Percentiles rank a stretch among this genome's conserved stretches.
Evolutionary conservation across 176 grass and related monocot species (phyloP).

Genomic region (Tillandsia leiboldiana): DNA sequence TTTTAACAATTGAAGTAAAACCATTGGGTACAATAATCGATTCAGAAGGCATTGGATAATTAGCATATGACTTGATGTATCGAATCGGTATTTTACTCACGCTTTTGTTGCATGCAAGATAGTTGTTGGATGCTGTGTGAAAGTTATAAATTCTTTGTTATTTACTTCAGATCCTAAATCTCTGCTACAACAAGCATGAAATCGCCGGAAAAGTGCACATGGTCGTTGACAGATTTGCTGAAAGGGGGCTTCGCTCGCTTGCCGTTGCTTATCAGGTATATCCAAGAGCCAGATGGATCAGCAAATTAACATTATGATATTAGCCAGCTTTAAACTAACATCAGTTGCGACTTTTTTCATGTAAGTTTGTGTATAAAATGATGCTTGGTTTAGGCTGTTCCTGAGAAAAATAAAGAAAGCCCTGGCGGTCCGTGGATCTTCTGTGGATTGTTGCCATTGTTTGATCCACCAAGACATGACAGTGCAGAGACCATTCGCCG

Average conservation of each 20-base stretch:
- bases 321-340: no score
- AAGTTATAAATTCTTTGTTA: background rate
- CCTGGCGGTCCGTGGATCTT: slow-evolving; percentile 67
- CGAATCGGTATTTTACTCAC: background rate
- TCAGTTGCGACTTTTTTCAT: background rate
- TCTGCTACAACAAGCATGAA: slow-evolving; percentile 47
- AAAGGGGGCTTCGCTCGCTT: slow-evolving; percentile 69
- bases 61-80: background rate
- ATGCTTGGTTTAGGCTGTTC: slow-evolving; percentile 42
- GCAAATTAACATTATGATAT: background rate
- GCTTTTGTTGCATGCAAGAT: background rate
- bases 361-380: slow-evolving; percentile 6
- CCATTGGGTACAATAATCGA: no score
- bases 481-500: slow-evolving; percentile 70
- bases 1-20: no score
- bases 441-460: slow-evolving; percentile 70
- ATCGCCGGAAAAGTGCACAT: slow-evolving; percentile 35
- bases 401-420: slow-evolving; percentile 51
- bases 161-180: slow-evolving; percentile 54
- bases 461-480: slow-evolving; percentile 83
- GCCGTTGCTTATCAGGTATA: slow-evolving; percentile 83
- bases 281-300: background rate
- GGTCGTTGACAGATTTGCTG: slow-evolving; percentile 53
- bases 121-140: background rate
- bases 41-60: background rate